Percentiles rank a stretch among this genome's conserved stretches.
phyloP scores from a whole-genome alignment of 192 early-diverging fungal species.

The Podila epicladia region DNA sequence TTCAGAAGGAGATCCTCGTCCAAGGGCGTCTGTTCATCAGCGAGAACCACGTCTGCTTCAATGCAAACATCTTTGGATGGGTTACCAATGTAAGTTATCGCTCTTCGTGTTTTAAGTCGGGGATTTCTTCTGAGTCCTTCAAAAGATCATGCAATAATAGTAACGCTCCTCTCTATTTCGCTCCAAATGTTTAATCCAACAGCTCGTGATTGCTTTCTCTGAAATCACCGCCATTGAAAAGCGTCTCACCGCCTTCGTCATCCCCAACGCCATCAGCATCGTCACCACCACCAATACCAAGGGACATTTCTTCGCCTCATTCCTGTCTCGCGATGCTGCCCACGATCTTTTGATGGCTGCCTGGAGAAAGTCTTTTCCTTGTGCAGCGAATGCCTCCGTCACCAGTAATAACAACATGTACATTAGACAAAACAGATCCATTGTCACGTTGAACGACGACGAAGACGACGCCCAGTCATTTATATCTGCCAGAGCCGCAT shows the following conservation, averaged over 20 bases:
- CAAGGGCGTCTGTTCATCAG: constrained; percentile 90
- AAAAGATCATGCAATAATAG: neutral
- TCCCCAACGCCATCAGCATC: constrained; percentile 89
- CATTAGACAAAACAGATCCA: constrained; percentile 29
- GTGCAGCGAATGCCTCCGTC: constrained; percentile 28
- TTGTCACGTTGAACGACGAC: constrained; percentile 18
- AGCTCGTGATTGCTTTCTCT: constrained; percentile 77
- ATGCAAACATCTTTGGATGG: constrained; percentile 93
- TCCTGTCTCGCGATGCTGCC: constrained; percentile 84
- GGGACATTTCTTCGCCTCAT: constrained; percentile 82
- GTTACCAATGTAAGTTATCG: constrained; percentile 70
- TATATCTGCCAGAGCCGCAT: constrained; percentile 27
- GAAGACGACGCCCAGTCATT: constrained; percentile 36
- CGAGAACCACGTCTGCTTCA: constrained; percentile 82
- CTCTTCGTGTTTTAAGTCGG: neutral
- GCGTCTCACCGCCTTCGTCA: constrained; percentile 81
- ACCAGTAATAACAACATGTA: constrained; percentile 20
- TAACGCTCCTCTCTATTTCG: too few species aligned
- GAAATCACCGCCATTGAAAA: constrained; percentile 91
- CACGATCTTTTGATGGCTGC: constrained; percentile 75
- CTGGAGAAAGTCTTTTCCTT: constrained; percentile 62
- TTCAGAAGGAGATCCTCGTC: constrained; percentile 89
- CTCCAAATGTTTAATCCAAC: neutral
- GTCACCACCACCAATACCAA: constrained; percentile 68
- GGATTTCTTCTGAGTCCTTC: neutral